These are phyloP conservation scores for Sorghum bicolor DNA, from an alignment of 176 grass and related monocot genomes.

Conservation along the genomic window DNA sequence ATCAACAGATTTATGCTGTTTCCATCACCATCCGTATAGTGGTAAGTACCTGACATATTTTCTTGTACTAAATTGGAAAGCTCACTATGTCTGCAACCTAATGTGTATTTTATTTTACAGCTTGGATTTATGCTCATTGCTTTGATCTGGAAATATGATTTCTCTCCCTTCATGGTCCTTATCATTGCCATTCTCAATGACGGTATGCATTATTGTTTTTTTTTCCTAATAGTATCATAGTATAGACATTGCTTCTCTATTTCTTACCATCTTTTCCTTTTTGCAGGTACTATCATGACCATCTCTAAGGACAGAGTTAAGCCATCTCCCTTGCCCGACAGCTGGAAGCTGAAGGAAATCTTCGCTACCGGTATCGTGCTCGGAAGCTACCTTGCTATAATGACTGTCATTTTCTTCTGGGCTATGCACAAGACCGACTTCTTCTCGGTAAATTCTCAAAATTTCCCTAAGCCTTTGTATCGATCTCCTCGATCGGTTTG, in stretches of 20 bases:
- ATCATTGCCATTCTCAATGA: conserved; percentile 99
- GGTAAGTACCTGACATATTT: conserved; percentile 41
- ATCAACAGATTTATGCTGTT: conserved; percentile 86
- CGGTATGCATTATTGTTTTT: conserved; percentile 41
- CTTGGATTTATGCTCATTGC: conserved; percentile 95
- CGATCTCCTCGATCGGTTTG: background rate
- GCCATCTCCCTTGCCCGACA: conserved; percentile 85
- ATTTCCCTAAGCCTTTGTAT: background rate
- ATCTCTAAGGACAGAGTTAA: conserved; percentile 97
- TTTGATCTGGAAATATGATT: conserved; percentile 90
- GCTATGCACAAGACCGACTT: conserved; percentile 74
- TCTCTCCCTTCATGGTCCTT: conserved; percentile 97
- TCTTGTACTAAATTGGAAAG: background rate
- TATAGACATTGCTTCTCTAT: conserved; percentile 8
- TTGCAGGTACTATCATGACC: conserved; percentile 94
- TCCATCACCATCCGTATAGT: conserved; percentile 99
- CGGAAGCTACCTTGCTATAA: conserved; percentile 80
- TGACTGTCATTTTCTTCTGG: conserved; percentile 99
- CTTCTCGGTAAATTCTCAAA: conserved; percentile 54
- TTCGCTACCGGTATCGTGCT: conserved; percentile 89
- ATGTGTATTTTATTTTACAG: conserved; percentile 41
- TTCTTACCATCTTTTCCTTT: background rate
- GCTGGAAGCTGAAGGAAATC: conserved; percentile 98
- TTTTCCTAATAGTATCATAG: background rate
- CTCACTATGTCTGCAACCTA: background rate